Evolutionary conservation across 495 filamentous ascomycete genomes (phyloP).

Genomic region (Neurospora sublineolata): DNA sequence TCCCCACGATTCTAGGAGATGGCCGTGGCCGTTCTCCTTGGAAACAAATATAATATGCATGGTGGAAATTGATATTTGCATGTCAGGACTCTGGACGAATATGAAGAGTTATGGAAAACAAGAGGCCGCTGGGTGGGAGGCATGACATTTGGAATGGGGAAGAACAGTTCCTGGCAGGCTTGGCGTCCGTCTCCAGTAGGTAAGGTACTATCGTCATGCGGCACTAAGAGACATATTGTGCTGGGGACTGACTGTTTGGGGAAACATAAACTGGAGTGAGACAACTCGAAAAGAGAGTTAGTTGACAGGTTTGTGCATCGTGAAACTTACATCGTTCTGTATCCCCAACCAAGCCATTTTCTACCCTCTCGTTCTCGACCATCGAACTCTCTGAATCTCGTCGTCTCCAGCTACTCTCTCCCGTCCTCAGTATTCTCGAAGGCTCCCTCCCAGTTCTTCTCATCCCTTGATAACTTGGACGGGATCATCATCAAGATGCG

Average conservation of each 20-base stretch:
- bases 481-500: not conserved
- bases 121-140: not conserved
- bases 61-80: not conserved
- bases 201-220: not conserved
- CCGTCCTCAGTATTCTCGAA: not conserved
- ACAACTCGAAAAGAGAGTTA: not conserved
- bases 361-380: not conserved
- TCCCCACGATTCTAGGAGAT: not conserved
- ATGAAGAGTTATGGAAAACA: not conserved
- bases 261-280: not conserved
- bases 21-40: not conserved
- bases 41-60: not conserved
- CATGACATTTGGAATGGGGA: not conserved
- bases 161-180: not conserved
- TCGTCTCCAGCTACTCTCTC: not conserved
- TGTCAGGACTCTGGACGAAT: not conserved
- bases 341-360: not conserved
- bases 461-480: not conserved
- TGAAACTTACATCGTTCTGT: not conserved
- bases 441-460: not conserved
- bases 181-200: not conserved
- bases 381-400: not conserved
- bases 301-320: not conserved
- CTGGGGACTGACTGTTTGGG: not conserved
- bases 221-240: not conserved